Percentiles rank a stretch among this genome's conserved stretches.
These are phyloP conservation scores for Botrytis squamosa DNA, from an alignment of 2,329 filamentous ascomycete genomes.

Conservation along the genomic window DNA sequence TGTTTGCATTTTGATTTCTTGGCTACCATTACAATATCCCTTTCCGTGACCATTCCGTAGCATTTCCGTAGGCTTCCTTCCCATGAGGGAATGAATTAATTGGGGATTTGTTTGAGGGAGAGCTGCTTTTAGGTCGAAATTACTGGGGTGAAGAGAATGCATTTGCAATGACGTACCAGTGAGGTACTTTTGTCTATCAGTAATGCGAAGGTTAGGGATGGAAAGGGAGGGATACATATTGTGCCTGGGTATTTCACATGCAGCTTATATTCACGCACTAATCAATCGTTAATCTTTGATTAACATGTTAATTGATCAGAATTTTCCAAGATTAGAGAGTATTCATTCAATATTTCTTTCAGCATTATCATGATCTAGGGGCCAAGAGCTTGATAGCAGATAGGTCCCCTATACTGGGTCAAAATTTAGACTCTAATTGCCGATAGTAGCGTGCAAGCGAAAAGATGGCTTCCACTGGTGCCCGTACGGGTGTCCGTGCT, in stretches of 20 bases:
- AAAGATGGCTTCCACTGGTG: neutral
- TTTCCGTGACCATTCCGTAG: neutral
- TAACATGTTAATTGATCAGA: neutral
- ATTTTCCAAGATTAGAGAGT: neutral
- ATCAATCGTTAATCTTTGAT: neutral
- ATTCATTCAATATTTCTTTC: neutral
- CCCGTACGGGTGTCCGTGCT: neutral
- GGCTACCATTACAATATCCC: neutral
- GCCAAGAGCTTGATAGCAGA: neutral
- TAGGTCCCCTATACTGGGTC: conserved; percentile 1
- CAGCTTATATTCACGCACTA: neutral
- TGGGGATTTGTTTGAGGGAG: neutral
- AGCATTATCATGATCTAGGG: neutral
- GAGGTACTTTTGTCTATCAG: neutral
- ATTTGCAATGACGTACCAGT: neutral
- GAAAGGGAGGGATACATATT: neutral
- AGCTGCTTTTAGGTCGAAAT: neutral
- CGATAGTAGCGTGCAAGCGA: neutral
- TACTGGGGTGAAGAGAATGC: neutral
- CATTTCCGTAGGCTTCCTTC: neutral
- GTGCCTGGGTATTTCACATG: neutral
- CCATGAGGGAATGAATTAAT: neutral
- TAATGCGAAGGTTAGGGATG: neutral
- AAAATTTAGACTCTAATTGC: neutral
- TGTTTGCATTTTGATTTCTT: neutral